Percentiles rank a stretch among this genome's conserved stretches.
Evolutionary conservation across 441 rosid genomes (phyloP).

Genomic region (Capsella rubella): DNA sequence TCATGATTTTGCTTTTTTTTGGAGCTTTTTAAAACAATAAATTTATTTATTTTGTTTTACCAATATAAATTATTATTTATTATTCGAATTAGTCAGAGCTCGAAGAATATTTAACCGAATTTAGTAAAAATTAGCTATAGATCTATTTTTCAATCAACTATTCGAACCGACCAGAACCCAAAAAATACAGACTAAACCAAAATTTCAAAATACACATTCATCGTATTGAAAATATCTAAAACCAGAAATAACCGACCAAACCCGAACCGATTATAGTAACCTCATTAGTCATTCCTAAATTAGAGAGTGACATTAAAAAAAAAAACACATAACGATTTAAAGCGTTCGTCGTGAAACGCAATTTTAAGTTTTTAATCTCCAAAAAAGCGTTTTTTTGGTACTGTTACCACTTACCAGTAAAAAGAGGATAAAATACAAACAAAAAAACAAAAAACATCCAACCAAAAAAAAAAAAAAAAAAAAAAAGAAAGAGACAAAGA

Average conservation of each 20-base stretch:
- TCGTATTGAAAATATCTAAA: no score
- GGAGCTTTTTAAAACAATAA: neutral
- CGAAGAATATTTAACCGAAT: no score
- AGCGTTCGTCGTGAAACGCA: slow-evolving; percentile 3
- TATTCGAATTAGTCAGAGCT: no score
- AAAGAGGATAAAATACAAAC: slow-evolving; percentile 10
- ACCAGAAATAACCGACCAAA: neutral
- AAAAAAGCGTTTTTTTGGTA: neutral
- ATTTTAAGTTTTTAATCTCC: neutral
- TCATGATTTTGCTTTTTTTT: neutral
- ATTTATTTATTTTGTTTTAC: no score
- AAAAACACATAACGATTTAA: slow-evolving; percentile 45
- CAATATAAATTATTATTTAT: no score
- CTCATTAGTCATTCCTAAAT: no score
- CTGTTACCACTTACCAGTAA: neutral
- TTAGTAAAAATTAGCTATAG: no score
- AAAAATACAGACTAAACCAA: no score
- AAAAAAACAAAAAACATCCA: neutral
- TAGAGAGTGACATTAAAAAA: slow-evolving; percentile 6
- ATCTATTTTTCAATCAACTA: neutral
- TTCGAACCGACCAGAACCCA: neutral
- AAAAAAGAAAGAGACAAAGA: slow-evolving; percentile 9
- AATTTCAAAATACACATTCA: no score
- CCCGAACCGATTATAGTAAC: no score
- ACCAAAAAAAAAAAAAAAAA: neutral